phyloP scores from a whole-genome alignment of 108 stramenopile genomes.

The Stephanodiscus minutulus region DNA sequence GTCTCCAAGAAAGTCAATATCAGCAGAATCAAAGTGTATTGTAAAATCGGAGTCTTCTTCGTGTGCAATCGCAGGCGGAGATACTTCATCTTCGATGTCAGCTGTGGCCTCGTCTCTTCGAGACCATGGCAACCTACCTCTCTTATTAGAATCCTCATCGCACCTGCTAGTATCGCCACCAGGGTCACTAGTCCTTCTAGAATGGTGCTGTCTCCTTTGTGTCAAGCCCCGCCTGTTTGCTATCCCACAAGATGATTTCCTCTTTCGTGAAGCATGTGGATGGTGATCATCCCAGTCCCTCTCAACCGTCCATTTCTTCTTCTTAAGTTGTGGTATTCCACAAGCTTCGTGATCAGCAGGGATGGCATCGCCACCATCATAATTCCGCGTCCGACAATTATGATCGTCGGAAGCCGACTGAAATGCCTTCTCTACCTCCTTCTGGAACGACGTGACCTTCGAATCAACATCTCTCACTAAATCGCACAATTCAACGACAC shows the following conservation, averaged over 20 bases:
- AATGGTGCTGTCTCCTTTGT: slow-evolving; percentile 1
- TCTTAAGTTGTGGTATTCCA: not conserved
- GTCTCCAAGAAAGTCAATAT: slow-evolving; percentile 30
- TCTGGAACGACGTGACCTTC: slow-evolving; percentile 9
- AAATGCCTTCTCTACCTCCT: slow-evolving; percentile 8
- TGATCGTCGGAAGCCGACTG: not conserved
- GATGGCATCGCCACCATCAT: not conserved
- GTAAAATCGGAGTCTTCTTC: not conserved
- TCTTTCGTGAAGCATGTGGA: slow-evolving; percentile 42
- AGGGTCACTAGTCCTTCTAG: not conserved
- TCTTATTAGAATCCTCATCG: not conserved
- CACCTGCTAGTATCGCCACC: not conserved
- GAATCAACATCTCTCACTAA: slow-evolving; percentile 3
- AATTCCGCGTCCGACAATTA: not conserved
- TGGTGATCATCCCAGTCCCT: slow-evolving; percentile 21
- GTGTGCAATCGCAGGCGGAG: not conserved
- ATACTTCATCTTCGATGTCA: not conserved
- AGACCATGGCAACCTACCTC: not conserved
- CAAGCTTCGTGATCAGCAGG: not conserved
- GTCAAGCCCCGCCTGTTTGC: not conserved
- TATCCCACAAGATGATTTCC: slow-evolving; percentile 9
- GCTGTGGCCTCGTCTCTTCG: not conserved
- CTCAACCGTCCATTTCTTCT: not conserved
- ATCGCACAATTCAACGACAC: slow-evolving; percentile 7
- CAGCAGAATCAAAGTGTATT: slow-evolving; percentile 5